phyloP scores from a whole-genome alignment of 2,329 filamentous ascomycete genomes.

The Ceratocystis huliohia region DNA sequence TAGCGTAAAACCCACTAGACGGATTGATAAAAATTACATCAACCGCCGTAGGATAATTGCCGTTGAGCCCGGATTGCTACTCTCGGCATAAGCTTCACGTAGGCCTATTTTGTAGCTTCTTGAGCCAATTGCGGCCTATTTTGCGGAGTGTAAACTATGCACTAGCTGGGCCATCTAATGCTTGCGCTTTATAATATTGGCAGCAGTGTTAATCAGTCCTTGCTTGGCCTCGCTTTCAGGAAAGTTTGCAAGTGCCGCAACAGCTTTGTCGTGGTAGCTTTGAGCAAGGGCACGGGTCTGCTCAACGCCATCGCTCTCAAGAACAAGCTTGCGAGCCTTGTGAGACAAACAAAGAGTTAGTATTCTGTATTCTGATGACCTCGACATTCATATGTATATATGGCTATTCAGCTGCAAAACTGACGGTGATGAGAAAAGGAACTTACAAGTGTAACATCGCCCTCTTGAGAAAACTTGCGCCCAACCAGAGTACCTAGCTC shows the following conservation, averaged over 20 bases:
- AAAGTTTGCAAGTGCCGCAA: slow-evolving; percentile 69
- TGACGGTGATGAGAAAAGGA: slow-evolving; percentile 11
- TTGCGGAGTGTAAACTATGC: background rate
- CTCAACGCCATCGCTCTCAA: slow-evolving; percentile 73
- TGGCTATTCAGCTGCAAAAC: background rate
- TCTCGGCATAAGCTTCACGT: too few species aligned
- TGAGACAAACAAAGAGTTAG: slow-evolving; percentile 30
- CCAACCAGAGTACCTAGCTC: slow-evolving; percentile 82
- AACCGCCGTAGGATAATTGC: too few species aligned
- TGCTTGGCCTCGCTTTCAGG: slow-evolving; percentile 92
- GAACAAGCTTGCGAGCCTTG: slow-evolving; percentile 76
- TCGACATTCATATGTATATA: background rate
- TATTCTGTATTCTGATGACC: background rate
- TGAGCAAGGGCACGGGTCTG: slow-evolving; percentile 83
- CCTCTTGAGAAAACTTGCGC: slow-evolving; percentile 71
- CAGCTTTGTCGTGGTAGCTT: slow-evolving; percentile 79
- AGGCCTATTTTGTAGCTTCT: too few species aligned
- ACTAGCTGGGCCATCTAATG: slow-evolving; percentile 43
- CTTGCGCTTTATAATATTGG: slow-evolving; percentile 76
- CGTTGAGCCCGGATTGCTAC: too few species aligned
- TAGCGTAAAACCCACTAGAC: background rate
- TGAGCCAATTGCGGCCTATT: background rate
- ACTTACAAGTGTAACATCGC: slow-evolving; percentile 73
- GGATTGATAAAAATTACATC: too few species aligned
- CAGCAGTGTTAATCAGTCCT: slow-evolving; percentile 83